phyloP scores from a whole-genome alignment of 805 yeast species.

The Pichia sporocuriosa region DNA sequence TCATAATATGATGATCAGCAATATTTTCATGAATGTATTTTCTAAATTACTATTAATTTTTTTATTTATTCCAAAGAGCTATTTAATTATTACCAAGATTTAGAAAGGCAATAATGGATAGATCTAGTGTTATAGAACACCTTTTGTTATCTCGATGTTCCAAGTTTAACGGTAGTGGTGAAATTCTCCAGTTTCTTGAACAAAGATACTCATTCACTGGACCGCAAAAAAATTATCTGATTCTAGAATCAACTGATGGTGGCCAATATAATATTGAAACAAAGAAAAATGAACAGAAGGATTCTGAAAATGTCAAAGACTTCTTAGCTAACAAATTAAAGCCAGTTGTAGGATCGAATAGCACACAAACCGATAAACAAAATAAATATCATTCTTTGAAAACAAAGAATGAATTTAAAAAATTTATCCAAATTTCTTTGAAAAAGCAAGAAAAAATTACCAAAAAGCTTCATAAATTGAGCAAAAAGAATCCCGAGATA shows the following conservation, averaged over 20 bases:
- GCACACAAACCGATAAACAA: neutral
- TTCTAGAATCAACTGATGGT: conserved; percentile 35
- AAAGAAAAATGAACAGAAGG: conserved; percentile 16
- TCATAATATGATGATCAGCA: too few species aligned
- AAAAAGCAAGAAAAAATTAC: conserved; percentile 34
- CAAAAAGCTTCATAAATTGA: conserved; percentile 29
- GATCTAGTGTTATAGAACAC: conserved; percentile 38
- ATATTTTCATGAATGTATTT: too few species aligned
- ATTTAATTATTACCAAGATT: too few species aligned
- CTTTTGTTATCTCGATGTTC: conserved; percentile 39
- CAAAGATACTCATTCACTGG: conserved; percentile 41
- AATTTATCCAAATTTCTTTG: conserved; percentile 33
- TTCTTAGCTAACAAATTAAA: neutral
- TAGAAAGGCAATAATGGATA: too few species aligned
- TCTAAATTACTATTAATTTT: too few species aligned
- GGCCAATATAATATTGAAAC: conserved; percentile 16
- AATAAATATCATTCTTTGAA: conserved; percentile 21
- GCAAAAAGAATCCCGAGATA: conserved; percentile 22
- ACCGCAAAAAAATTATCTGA: conserved; percentile 39
- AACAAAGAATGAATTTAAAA: conserved; percentile 36
- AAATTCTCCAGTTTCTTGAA: conserved; percentile 36
- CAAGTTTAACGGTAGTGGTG: conserved; percentile 30
- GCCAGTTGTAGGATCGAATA: conserved; percentile 1
- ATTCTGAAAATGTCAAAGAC: conserved; percentile 1
- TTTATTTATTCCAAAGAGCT: too few species aligned